Evolutionary conservation across 2,329 filamentous ascomycete species (phyloP), one percentile per base, ranked within the genome.

Genomic region (Stylonectria norvegica): DNA sequence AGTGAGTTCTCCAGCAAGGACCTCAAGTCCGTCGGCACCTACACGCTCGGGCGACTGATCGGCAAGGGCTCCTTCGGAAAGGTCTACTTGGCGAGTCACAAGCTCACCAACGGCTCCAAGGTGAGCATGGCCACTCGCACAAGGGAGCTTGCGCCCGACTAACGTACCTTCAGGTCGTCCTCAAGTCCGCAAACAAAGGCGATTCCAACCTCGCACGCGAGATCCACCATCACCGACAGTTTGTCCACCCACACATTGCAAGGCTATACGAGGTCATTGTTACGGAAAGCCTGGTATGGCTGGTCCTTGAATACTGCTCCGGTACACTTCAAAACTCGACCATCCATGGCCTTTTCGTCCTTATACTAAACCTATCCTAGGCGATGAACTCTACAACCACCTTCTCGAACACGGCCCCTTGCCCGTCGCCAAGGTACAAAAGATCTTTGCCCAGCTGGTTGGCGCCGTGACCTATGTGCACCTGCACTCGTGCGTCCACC

Each of bases 31-130:
- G 93, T 98, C 46, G 93, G 93, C 55, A 97, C 96, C 70, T 98
- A 98, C 67, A 84, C 83, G 23, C 78, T 98, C 42, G 93, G 93
- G 32, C 83, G 83, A 44, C 74, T 98, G 43, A 95, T 98, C 62
- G 93, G 93, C 53, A 98, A 97, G 63, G 93, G 93, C 42, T 96
- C 90, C 49, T 98, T 98, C 67, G 93, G 93, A 58, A 97, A 96
- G 69, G 93, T 98, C 58, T 98, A 98, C 66, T 76, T 98, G 43
- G 93, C 91, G 43, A 82, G 84, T 32, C 93, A 98, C 67, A 97
- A 96, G 67, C 88, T 98, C 65, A 97, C 89, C 59, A 96, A 96
- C 81, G 91, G 90, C 59, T 95, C 90, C 62, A 97, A 96, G 81
- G 89, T 91, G 60, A 47, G 72, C 35, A 39, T 23, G 20, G 20